phyloP scores from a whole-genome alignment of 306 rosid species.

The Lotus japonicus region DNA sequence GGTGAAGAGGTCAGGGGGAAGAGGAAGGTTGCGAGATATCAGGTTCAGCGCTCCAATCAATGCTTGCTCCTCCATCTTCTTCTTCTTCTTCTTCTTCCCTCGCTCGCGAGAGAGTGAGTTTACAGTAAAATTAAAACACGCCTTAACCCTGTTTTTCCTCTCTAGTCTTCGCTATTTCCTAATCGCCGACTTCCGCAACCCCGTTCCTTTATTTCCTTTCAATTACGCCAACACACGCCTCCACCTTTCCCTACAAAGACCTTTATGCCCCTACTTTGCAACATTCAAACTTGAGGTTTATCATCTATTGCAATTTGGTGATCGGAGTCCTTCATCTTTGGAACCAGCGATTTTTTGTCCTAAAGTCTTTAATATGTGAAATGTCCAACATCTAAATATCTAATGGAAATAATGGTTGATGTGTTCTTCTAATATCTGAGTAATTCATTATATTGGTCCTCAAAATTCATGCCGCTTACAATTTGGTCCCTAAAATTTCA shows the following conservation, averaged over 20 bases:
- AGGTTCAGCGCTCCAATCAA: constrained; percentile 24
- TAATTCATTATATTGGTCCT: no score
- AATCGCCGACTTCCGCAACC: background rate
- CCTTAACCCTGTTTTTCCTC: background rate
- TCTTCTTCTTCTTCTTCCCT: background rate
- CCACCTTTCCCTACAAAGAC: background rate
- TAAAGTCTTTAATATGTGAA: no score
- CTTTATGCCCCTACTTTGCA: background rate
- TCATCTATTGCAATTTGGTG: no score
- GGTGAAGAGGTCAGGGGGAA: constrained; percentile 25
- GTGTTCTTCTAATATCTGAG: no score
- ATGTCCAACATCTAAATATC: no score
- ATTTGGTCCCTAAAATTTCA: no score
- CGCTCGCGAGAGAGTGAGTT: no score
- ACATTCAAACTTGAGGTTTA: background rate
- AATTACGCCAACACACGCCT: constrained; percentile 10
- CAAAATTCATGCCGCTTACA: no score
- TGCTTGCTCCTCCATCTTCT: constrained; percentile 9
- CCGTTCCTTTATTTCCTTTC: background rate
- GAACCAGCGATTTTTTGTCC: no score
- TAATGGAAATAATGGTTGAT: no score
- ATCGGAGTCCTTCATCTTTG: no score
- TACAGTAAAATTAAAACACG: no score
- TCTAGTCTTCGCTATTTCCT: background rate
- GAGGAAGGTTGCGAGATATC: constrained; percentile 26